Evolutionary conservation across 2,329 filamentous ascomycete species (phyloP).

Genomic region (Fusarium liriodendri): DNA sequence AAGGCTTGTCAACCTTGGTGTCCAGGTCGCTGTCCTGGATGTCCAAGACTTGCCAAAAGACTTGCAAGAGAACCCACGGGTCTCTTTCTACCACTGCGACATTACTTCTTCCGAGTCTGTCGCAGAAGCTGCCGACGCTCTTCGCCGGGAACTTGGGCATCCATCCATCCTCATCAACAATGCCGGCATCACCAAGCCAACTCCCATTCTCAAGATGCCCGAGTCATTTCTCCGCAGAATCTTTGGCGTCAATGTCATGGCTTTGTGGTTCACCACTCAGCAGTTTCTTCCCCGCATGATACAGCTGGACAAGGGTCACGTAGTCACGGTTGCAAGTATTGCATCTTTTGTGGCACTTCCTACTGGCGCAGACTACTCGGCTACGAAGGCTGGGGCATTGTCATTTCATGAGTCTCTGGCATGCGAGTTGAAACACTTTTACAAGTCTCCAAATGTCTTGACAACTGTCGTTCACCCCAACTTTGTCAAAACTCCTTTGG

Average conservation of each 20-base stretch:
- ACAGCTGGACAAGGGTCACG: slow-evolving; percentile 72
- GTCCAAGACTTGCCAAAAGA: slow-evolving; percentile 53
- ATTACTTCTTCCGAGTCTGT: slow-evolving; percentile 58
- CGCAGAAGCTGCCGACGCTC: slow-evolving; percentile 51
- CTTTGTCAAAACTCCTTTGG: slow-evolving; percentile 62
- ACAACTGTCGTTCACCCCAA: slow-evolving; percentile 72
- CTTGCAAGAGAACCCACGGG: slow-evolving; percentile 27
- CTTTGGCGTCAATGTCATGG: slow-evolving; percentile 75
- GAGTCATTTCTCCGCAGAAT: slow-evolving; percentile 70
- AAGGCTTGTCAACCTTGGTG: slow-evolving; percentile 51
- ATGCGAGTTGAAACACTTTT: slow-evolving; percentile 66
- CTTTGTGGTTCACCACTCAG: slow-evolving; percentile 72
- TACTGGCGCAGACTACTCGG: slow-evolving; percentile 73
- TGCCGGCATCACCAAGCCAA: slow-evolving; percentile 70
- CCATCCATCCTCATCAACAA: slow-evolving; percentile 80
- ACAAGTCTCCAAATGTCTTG: slow-evolving; percentile 70
- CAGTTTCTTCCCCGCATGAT: slow-evolving; percentile 77
- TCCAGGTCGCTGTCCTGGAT: slow-evolving; percentile 77
- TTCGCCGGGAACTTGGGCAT: slow-evolving; percentile 62
- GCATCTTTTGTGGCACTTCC: slow-evolving; percentile 70
- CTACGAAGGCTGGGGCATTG: slow-evolving; percentile 73
- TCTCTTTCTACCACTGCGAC: slow-evolving; percentile 53
- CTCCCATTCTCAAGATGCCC: slow-evolving; percentile 67
- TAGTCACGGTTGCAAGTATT: slow-evolving; percentile 76
- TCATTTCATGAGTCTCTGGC: slow-evolving; percentile 74